A percentile compares a stretch with the other conserved stretches of the same genome.
Conservation (phyloP, 2,329 filamentous ascomycete genomes). For the Neofusicoccum kwambonambiense region DNA sequence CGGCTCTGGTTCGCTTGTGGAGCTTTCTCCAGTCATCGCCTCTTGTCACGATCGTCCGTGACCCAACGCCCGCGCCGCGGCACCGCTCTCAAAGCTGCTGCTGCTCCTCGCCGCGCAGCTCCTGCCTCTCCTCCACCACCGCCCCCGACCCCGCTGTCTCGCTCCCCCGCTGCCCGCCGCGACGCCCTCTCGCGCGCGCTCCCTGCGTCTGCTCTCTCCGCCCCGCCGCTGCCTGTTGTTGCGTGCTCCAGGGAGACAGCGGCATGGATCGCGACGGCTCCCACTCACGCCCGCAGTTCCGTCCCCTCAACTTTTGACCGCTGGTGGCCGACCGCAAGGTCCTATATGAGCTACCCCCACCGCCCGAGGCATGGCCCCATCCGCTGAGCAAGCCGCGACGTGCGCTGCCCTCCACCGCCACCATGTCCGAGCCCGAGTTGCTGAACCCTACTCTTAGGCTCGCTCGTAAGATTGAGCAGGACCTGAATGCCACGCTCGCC, state of each 20-base stretch:
- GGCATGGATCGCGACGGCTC: conserved; percentile 56
- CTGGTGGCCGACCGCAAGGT: conserved; percentile 42
- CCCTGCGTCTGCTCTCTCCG: neutral
- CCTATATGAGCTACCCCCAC: conserved; percentile 36
- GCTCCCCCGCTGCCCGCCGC: neutral
- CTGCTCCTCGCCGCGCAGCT: conserved; percentile 5
- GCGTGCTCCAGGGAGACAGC: conserved; percentile 16
- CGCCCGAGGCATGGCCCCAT: conserved; percentile 44
- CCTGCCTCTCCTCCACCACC: neutral
- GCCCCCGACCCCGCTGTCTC: neutral
- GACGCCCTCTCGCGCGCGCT: neutral
- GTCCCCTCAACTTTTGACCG: conserved; percentile 56
- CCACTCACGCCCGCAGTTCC: conserved; percentile 47
- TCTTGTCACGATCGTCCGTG: conserved; percentile 1
- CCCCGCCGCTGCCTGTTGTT: conserved; percentile 8
- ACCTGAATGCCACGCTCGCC: conserved; percentile 49
- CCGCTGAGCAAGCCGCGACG: conserved; percentile 53
- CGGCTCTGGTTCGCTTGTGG: conserved; percentile 8
- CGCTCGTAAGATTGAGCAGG: conserved; percentile 49
- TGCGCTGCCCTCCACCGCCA: conserved; percentile 32
- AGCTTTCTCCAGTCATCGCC: conserved; percentile 7
- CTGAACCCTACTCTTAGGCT: conserved; percentile 33
- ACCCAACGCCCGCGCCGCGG: conserved; percentile 12
- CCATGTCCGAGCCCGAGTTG: conserved; percentile 12
- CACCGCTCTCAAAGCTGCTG: conserved; percentile 8